Percentiles rank a stretch among this genome's conserved stretches.
phyloP scores from a whole-genome alignment of 257 asterid genomes.

The Nemophila menziesii region DNA sequence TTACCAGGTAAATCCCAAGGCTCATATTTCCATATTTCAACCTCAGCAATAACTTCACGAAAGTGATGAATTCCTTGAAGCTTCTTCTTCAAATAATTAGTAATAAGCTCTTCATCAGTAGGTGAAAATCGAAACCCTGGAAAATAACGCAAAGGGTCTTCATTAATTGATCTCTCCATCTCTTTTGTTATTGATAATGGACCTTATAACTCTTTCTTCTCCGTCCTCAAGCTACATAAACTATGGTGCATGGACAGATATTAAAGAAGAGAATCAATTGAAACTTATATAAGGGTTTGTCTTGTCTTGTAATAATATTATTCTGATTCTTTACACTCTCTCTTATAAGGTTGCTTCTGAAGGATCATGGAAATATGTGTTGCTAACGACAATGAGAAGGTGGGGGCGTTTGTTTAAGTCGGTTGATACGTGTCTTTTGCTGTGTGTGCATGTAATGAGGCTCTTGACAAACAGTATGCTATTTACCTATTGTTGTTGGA shows the following conservation, averaged over 20 bases:
- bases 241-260: neutral
- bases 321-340: no score
- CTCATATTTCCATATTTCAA: conserved; percentile 70
- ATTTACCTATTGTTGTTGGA: no score
- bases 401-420: no score
- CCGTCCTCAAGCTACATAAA: neutral
- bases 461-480: no score
- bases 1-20: conserved; percentile 99
- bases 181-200: neutral
- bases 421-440: no score
- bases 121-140: conserved; percentile 88
- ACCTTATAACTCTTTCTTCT: conserved; percentile 1
- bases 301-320: no score
- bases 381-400: no score
- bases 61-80: conserved; percentile 34
- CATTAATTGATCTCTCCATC: conserved; percentile 49
- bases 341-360: no score
- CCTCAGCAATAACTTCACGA: conserved; percentile 59
- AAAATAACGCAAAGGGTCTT: conserved; percentile 48
- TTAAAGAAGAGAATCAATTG: no score
- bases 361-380: no score
- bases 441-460: no score
- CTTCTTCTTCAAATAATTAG: conserved; percentile 59
- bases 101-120: conserved; percentile 67
- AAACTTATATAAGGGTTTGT: no score